Percentiles rank a stretch among this genome's conserved stretches.
These are phyloP conservation scores for Chrysoporthe puriensis DNA, from an alignment of 2,329 filamentous ascomycete species.

Conservation along the genomic window DNA sequence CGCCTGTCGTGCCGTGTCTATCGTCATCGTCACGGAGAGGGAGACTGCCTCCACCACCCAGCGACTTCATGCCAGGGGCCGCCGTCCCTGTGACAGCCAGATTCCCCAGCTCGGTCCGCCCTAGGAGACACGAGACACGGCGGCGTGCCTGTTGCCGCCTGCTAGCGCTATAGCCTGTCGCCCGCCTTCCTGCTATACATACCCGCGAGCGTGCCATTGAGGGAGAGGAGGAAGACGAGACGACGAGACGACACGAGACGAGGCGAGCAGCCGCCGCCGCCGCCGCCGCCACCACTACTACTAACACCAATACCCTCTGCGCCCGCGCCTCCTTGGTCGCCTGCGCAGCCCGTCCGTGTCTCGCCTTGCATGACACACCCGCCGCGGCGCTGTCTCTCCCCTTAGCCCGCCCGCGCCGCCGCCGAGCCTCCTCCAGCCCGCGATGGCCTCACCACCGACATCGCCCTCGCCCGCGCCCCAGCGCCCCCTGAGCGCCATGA, in stretches of 20 bases:
- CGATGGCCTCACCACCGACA: conserved; percentile 72
- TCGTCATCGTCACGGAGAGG: conserved; percentile 16
- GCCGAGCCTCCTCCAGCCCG: conserved; percentile 22
- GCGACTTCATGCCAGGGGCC: conserved; percentile 12
- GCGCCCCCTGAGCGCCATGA: conserved; percentile 81
- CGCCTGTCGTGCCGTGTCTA: conserved; percentile 15
- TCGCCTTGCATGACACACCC: conserved; percentile 20
- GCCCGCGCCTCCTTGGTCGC: conserved; percentile 14
- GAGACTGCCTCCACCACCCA: conserved; percentile 17
- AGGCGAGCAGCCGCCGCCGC: too few relatives aligned
- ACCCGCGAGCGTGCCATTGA: neutral
- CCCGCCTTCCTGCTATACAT: neutral
- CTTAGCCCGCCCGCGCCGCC: conserved; percentile 26
- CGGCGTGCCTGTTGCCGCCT: conserved; percentile 11
- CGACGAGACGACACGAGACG: too few relatives aligned
- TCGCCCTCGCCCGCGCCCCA: conserved; percentile 70
- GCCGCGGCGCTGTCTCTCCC: conserved; percentile 17
- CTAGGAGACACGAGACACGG: conserved; percentile 5
- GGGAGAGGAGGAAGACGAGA: neutral
- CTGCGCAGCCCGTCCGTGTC: neutral
- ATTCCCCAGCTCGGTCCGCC: conserved; percentile 12
- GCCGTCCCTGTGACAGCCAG: conserved; percentile 1
- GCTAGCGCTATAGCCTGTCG: conserved; percentile 16
- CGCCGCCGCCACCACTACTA: too few relatives aligned
- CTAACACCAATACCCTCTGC: too few relatives aligned